Evolutionary conservation across 148 eudicot species (phyloP), one percentile per base, ranked within the genome.

Genomic region (Amaranthus cruentus): DNA sequence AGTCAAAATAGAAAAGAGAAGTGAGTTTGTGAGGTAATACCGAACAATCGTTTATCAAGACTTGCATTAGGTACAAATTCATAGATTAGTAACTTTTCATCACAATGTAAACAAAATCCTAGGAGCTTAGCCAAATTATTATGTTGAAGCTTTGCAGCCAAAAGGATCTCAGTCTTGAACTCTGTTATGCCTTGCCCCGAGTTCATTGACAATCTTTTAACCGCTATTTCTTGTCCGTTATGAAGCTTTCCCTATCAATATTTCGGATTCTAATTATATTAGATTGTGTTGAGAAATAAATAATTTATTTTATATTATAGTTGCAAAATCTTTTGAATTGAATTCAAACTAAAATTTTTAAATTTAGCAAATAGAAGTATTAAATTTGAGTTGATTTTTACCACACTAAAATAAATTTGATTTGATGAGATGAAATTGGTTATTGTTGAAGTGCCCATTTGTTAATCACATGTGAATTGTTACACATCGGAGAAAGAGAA

Each of bases 61-160:
- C 75, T 77, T 18, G 51, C 43, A 55, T 77, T 70, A 12, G 68
- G 50, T 18, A 76, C 14, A 28, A 60, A 51, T 56, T 76, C 79
- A 9, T 77, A 77, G 7, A 71, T 47, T 3, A 77, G 72, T 47
- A 77, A 13, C 67, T 21, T 77, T 44, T 77, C 80, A 11, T 72
- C 76, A 21, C 50, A 52, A 53, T 72, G 12, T 9, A 72, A 42
- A 49, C 59, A 77, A 66, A 65, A 72, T 3, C 80, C 76, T 0
- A 47, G 58, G 49, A 77, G 72, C 18, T 63, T 72, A 2, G 72
- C 76, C 28, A 77, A 18, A 56, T 77, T 66, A 49, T 52, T 77
- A 49, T 77, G 76, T 12, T 77, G 74, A 14, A 77, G 80, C 12
- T 72, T 77, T 9, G 60, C 76, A 3, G 61, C 76, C 51, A 77